Evolutionary conservation across 345 rosid genomes (phyloP).

Genomic region (Eucalyptus brandiana): DNA sequence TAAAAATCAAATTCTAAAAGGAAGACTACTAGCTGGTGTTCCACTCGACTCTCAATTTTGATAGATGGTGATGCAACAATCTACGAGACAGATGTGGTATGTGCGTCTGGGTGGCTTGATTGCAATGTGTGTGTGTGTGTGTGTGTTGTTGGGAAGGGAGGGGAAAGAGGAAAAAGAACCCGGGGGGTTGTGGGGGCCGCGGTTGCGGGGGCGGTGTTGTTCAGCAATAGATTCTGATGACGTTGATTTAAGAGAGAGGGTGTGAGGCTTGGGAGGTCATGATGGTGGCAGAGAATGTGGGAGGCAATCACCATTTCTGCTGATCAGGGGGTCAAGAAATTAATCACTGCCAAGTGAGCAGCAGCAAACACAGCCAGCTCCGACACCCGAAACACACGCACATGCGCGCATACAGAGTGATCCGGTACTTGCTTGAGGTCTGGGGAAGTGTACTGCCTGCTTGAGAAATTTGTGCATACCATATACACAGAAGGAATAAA

Average conservation of each 20-base stretch:
- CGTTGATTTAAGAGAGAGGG: background rate
- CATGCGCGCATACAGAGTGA: background rate
- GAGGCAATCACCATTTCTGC: background rate
- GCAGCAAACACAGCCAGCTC: background rate
- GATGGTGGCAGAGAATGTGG: background rate
- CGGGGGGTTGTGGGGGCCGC: no score
- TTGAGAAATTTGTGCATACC: background rate
- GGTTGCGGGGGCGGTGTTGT: no score
- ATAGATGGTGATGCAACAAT: background rate
- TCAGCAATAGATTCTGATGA: background rate
- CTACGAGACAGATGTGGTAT: background rate
- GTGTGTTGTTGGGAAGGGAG: background rate
- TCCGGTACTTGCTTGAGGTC: background rate
- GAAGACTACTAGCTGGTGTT: background rate
- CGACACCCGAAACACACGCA: background rate
- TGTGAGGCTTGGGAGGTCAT: background rate
- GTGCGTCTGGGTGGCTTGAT: background rate
- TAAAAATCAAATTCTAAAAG: background rate
- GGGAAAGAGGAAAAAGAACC: no score
- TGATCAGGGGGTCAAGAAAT: background rate
- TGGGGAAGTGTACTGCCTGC: background rate
- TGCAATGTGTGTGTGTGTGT: background rate
- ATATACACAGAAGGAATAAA: background rate
- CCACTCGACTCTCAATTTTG: background rate
- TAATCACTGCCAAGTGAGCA: background rate